Conservation (phyloP, 345 rosid species). For the Arabidopsis suecica region DNA sequence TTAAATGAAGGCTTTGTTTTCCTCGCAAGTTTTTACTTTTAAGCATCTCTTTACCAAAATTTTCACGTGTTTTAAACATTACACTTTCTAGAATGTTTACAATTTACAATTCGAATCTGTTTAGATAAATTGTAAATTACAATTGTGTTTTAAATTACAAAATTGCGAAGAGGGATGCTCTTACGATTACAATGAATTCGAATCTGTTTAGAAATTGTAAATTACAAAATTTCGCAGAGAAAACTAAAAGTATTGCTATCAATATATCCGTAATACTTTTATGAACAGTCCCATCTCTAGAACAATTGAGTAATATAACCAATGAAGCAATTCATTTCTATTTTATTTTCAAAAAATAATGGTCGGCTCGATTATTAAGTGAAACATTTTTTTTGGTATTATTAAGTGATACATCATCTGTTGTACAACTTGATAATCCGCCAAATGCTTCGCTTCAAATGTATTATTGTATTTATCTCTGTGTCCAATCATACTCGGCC, state of each 20-base stretch:
- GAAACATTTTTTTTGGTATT: neutral
- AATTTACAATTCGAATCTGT: too few species aligned
- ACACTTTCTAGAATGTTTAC: too few species aligned
- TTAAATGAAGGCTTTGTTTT: neutral
- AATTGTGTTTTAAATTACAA: neutral
- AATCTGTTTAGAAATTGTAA: neutral
- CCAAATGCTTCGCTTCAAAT: constrained; percentile 37
- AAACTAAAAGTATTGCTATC: neutral
- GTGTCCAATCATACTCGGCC: constrained; percentile 33
- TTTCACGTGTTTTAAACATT: neutral
- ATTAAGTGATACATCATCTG: neutral
- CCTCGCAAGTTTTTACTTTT: neutral
- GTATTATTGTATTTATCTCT: constrained; percentile 28
- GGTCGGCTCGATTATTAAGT: constrained; percentile 21
- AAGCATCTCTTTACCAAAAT: neutral
- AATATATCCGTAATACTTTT: neutral
- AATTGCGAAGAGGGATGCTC: too few species aligned
- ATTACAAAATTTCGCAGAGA: neutral
- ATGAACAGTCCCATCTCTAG: neutral
- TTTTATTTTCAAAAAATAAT: neutral
- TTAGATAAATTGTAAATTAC: neutral
- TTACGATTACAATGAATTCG: neutral
- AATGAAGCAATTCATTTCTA: neutral
- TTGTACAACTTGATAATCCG: constrained; percentile 18
- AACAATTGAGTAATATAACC: neutral